A percentile compares a stretch with the other conserved stretches of the same genome.
These are phyloP conservation scores for Fraxinus greggii DNA, from an alignment of 305 asterid genomes.

Conservation along the genomic window DNA sequence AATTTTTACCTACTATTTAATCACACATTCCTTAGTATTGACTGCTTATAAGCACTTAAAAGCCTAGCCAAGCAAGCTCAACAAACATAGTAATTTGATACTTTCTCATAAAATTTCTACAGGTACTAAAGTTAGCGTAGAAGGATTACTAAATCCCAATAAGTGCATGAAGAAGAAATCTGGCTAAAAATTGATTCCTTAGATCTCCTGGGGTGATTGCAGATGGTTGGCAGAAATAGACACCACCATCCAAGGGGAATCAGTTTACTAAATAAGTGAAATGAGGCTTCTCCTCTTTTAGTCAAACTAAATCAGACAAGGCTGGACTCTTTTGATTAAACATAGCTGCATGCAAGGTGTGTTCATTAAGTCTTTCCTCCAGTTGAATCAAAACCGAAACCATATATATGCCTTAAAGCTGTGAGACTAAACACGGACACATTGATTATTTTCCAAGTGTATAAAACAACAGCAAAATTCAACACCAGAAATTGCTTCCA, in stretches of 20 bases:
- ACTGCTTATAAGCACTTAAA: background rate
- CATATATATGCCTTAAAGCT: background rate
- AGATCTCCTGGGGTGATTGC: background rate
- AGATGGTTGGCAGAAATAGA: background rate
- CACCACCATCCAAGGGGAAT: background rate
- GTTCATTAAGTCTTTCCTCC: background rate
- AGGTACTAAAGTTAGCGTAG: background rate
- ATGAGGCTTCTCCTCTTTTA: background rate
- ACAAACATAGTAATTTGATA: background rate
- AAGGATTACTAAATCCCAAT: background rate
- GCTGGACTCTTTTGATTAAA: background rate
- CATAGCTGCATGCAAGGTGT: background rate
- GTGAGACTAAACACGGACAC: background rate
- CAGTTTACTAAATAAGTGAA: background rate
- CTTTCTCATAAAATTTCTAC: background rate
- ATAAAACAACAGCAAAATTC: background rate
- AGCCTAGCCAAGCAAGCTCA: background rate
- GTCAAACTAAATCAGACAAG: background rate
- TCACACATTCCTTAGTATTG: background rate
- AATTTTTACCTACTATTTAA: background rate
- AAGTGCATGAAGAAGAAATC: background rate
- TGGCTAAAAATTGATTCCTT: background rate
- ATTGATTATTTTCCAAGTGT: background rate
- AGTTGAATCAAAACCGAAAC: background rate
- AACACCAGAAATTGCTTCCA: background rate